A percentile compares a stretch with the other conserved stretches of the same genome.
Evolutionary conservation across 1,139 yeast species (phyloP).

Genomic region (Tardiomyces blankii): DNA sequence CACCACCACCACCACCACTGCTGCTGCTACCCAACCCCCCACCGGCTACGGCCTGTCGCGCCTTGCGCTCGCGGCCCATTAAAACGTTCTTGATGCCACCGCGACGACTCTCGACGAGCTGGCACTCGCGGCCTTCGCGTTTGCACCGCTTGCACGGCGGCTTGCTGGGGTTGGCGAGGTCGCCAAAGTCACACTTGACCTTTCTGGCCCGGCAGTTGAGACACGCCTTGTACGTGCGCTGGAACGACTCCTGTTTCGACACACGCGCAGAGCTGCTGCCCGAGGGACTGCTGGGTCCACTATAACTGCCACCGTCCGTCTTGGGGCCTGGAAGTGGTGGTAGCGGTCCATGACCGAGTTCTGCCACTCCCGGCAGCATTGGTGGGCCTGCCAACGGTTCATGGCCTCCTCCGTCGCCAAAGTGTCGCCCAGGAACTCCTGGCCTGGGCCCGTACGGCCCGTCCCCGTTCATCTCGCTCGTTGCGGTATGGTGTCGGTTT

Average conservation of each 20-base stretch:
- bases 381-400: no score
- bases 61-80: conserved; percentile 26
- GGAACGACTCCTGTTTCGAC: conserved; percentile 20
- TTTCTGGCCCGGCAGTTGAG: conserved; percentile 72
- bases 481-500: background rate
- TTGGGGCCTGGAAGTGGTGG: no score
- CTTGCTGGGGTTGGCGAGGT: conserved; percentile 56
- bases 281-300: no score
- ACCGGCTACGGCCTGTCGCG: conserved; percentile 3
- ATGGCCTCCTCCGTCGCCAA: no score
- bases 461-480: conserved; percentile 2
- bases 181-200: conserved; percentile 77
- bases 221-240: conserved; percentile 73
- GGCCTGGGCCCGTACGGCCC: no score
- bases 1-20: background rate
- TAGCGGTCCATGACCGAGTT: no score
- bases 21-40: no score
- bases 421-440: no score
- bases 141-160: conserved; percentile 83
- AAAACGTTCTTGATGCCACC: conserved; percentile 43
- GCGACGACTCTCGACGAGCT: conserved; percentile 54
- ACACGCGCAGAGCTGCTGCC: background rate
- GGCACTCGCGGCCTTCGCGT: conserved; percentile 72
- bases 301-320: no score
- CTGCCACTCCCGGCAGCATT: no score